Evolutionary conservation across 73 alveolate species (phyloP).

Genomic region (Symbiodinium pilosum): DNA sequence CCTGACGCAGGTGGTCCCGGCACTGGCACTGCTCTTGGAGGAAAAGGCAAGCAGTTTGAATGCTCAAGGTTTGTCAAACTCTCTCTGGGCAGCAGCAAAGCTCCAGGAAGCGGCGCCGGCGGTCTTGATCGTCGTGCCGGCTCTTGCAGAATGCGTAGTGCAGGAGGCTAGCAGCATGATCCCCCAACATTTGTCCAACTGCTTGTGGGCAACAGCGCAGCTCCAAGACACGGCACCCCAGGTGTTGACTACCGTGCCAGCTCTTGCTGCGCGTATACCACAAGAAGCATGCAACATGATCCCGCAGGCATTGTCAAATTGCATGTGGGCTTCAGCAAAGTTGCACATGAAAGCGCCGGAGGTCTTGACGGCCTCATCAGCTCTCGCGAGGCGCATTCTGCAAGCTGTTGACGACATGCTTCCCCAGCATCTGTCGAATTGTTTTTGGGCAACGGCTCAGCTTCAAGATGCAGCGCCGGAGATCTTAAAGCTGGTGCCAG

Average conservation of each 20-base stretch:
- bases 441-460: background rate
- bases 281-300: background rate
- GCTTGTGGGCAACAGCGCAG: background rate
- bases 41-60: background rate
- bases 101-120: background rate
- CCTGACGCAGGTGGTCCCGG: too few species aligned
- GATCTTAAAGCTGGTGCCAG: background rate
- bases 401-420: background rate
- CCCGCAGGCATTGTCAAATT: background rate
- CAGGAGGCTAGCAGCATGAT: background rate
- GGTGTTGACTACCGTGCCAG: background rate
- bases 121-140: conserved; percentile 23
- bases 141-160: background rate
- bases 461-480: background rate
- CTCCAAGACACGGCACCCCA: background rate
- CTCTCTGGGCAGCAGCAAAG: background rate
- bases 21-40: background rate
- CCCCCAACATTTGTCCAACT: background rate
- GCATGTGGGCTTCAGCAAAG: background rate
- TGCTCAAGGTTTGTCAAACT: background rate
- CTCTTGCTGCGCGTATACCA: background rate
- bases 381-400: background rate
- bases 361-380: background rate
- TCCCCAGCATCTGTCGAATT: background rate
- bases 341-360: background rate